Percentiles rank a stretch among this genome's conserved stretches.
Evolutionary conservation across 2,329 filamentous ascomycete species (phyloP).

Genomic region (Colletotrichum graminicola): DNA sequence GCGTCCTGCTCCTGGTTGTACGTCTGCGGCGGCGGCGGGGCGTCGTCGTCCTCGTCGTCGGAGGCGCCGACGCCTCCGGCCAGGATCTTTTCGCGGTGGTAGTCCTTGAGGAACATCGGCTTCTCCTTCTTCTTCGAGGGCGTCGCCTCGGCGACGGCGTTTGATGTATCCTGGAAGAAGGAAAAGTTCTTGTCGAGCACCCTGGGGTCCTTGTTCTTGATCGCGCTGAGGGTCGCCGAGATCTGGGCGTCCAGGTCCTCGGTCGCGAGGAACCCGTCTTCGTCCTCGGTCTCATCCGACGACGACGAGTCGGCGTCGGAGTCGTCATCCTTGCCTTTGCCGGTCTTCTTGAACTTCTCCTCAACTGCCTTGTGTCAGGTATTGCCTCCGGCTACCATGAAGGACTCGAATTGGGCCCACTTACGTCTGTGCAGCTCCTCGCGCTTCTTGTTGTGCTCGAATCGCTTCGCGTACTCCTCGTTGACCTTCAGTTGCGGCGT

Average conservation of each 20-base stretch:
- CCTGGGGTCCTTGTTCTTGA: conserved; percentile 89
- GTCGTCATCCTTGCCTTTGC: conserved; percentile 61
- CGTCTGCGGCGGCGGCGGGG: conserved; percentile 67
- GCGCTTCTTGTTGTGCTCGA: conserved; percentile 97
- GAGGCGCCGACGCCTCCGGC: conserved; percentile 73
- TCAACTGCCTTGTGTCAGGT: conserved; percentile 71
- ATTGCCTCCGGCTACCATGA: neutral
- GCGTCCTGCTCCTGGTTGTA: conserved; percentile 91
- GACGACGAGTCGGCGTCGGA: conserved; percentile 72
- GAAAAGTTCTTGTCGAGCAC: conserved; percentile 85
- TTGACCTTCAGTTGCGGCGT: conserved; percentile 80
- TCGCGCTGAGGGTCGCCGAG: conserved; percentile 85
- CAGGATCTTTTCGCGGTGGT: conserved; percentile 91
- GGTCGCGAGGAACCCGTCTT: conserved; percentile 88
- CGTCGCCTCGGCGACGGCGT: conserved; percentile 45
- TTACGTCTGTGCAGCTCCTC: conserved; percentile 82
- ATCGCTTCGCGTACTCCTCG: conserved; percentile 86
- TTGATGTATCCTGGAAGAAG: conserved; percentile 73
- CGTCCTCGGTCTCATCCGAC: conserved; percentile 87
- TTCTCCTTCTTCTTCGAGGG: conserved; percentile 76
- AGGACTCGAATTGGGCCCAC: conserved; percentile 46
- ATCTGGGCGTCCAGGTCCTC: conserved; percentile 89
- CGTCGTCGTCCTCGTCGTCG: conserved; percentile 68
- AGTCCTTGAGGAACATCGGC: conserved; percentile 87
- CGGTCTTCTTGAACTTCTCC: conserved; percentile 78